phyloP scores from a whole-genome alignment of 192 early-diverging fungal genomes.

The Coemansia pectinata region DNA sequence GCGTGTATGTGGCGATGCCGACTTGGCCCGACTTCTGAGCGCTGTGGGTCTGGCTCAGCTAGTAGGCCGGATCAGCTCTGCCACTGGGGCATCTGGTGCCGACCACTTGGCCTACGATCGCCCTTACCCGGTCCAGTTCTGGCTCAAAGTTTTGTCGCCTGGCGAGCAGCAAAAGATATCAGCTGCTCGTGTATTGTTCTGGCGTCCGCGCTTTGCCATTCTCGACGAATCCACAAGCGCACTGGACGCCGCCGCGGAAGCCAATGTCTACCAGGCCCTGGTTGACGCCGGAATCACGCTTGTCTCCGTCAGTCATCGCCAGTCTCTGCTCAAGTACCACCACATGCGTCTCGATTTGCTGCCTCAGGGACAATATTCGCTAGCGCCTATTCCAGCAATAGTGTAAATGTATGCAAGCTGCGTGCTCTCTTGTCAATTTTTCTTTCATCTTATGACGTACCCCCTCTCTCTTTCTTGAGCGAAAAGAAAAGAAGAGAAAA shows the following conservation, averaged over 20 bases:
- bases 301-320: slow-evolving; percentile 88
- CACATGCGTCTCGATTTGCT: slow-evolving; percentile 38
- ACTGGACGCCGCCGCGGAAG: slow-evolving; percentile 59
- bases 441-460: neutral
- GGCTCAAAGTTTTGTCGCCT: slow-evolving; percentile 71
- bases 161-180: slow-evolving; percentile 76
- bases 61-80: slow-evolving; percentile 11
- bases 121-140: slow-evolving; percentile 39
- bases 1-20: slow-evolving; percentile 29
- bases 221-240: slow-evolving; percentile 73
- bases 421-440: slow-evolving; percentile 3
- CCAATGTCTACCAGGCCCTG: slow-evolving; percentile 59
- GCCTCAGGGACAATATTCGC: slow-evolving; percentile 32
- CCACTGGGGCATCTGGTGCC: neutral
- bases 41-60: slow-evolving; percentile 33
- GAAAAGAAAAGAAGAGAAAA: neutral
- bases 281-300: slow-evolving; percentile 74
- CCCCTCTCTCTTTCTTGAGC: neutral
- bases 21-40: slow-evolving; percentile 16
- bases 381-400: neutral
- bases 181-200: slow-evolving; percentile 68
- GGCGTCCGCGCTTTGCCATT: slow-evolving; percentile 72
- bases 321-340: slow-evolving; percentile 58
- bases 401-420: neutral
- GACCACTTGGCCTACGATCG: slow-evolving; percentile 29